A percentile compares a stretch with the other conserved stretches of the same genome.
These are phyloP conservation scores for Trichoderma brevicompactum DNA, from an alignment of 2,329 filamentous ascomycete genomes.

Conservation along the genomic window DNA sequence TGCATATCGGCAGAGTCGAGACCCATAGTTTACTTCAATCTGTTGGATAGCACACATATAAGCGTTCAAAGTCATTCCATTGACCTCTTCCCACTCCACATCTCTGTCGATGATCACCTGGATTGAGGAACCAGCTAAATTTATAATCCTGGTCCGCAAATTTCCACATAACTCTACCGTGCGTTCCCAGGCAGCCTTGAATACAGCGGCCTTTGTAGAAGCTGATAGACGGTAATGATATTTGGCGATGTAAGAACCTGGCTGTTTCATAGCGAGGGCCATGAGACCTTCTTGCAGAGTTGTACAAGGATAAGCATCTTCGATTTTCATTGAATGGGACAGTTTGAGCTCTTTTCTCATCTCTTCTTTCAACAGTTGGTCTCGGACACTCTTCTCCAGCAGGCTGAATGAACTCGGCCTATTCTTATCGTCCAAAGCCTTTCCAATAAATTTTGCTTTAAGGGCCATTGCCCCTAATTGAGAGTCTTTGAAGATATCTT, in stretches of 20 bases:
- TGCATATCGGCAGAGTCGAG: slow-evolving; percentile 26
- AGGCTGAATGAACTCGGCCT: too few relatives aligned
- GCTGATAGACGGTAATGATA: slow-evolving; percentile 34
- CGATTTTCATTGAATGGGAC: slow-evolving; percentile 3
- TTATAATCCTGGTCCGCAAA: slow-evolving; percentile 32
- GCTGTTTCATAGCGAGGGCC: slow-evolving; percentile 38
- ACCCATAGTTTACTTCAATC: slow-evolving; percentile 6
- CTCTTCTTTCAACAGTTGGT: too few relatives aligned
- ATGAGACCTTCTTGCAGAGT: slow-evolving; percentile 33
- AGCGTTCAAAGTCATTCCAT: too few relatives aligned
- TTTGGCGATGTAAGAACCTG: slow-evolving; percentile 42
- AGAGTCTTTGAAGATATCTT: slow-evolving; percentile 15
- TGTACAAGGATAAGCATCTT: slow-evolving; percentile 33
- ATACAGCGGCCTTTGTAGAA: slow-evolving; percentile 31
- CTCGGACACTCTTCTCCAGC: too few relatives aligned
- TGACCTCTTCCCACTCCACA: too few relatives aligned
- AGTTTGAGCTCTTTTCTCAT: neutral
- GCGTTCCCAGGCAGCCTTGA: slow-evolving; percentile 32
- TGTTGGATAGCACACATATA: too few relatives aligned
- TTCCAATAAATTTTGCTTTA: too few relatives aligned
- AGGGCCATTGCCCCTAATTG: too few relatives aligned
- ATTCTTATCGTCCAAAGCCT: too few relatives aligned
- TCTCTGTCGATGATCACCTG: slow-evolving; percentile 30
- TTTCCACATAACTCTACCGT: slow-evolving; percentile 29
- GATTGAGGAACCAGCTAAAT: slow-evolving; percentile 21